Percentiles rank a stretch among this genome's conserved stretches.
These are phyloP conservation scores for Cnidoscolus chayamansa DNA, from an alignment of 441 rosid species.

Conservation along the genomic window DNA sequence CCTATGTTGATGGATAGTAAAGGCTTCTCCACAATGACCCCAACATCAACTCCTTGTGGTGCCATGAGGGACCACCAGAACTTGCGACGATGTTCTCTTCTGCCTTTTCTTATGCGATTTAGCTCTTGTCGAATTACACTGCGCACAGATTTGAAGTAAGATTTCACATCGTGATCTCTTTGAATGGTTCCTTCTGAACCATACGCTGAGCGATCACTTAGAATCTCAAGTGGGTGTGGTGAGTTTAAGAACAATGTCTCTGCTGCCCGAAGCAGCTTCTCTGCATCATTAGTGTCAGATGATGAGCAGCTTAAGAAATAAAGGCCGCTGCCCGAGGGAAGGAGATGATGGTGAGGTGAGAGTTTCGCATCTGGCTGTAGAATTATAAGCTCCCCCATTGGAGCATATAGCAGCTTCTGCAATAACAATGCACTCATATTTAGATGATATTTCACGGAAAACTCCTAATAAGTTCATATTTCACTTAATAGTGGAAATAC, in stretches of 20 bases:
- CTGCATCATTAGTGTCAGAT: slow-evolving; percentile 40
- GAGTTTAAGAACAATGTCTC: slow-evolving; percentile 66
- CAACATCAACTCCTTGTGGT: slow-evolving; percentile 21
- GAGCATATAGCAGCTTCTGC: slow-evolving; percentile 78
- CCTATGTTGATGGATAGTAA: slow-evolving; percentile 24
- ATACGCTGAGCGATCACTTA: slow-evolving; percentile 78
- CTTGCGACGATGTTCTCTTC: slow-evolving; percentile 54
- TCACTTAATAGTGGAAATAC: slow-evolving; percentile 28
- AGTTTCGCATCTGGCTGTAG: slow-evolving; percentile 88
- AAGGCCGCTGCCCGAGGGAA: slow-evolving; percentile 83
- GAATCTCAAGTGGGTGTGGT: slow-evolving; percentile 93
- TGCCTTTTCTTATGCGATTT: slow-evolving; percentile 53
- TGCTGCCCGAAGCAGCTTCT: slow-evolving; percentile 63
- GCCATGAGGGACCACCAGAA: slow-evolving; percentile 72
- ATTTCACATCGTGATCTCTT: slow-evolving; percentile 86
- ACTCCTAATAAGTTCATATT: background rate
- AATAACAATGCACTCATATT: slow-evolving; percentile 4
- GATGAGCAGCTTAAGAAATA: slow-evolving; percentile 46
- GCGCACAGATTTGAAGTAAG: slow-evolving; percentile 62
- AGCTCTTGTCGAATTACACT: slow-evolving; percentile 69
- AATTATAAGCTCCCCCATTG: slow-evolving; percentile 89
- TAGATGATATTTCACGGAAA: background rate
- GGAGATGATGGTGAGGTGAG: slow-evolving; percentile 85
- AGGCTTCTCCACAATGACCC: slow-evolving; percentile 34
- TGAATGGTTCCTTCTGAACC: slow-evolving; percentile 79